Evolutionary conservation across 2,329 filamentous ascomycete species (phyloP).

Genomic region (Xenoacremonium recifei): DNA sequence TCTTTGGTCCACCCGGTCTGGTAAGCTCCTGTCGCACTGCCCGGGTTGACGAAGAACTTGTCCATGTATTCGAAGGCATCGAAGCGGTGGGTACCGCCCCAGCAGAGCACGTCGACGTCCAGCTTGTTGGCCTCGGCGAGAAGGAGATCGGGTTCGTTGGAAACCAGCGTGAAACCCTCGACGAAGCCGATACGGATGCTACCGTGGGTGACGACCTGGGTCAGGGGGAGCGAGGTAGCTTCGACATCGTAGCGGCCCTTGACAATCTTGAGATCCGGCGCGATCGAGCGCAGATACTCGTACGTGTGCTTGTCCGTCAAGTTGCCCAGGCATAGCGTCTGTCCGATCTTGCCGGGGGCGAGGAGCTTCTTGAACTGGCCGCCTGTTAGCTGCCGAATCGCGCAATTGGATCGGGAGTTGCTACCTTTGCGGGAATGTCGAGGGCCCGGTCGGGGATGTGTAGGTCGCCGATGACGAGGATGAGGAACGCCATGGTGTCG

Average conservation of each 20-base stretch:
- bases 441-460: slow-evolving; percentile 91
- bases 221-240: slow-evolving; percentile 62
- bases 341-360: slow-evolving; percentile 78
- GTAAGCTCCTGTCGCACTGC: slow-evolving; percentile 64
- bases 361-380: slow-evolving; percentile 80
- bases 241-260: slow-evolving; percentile 67
- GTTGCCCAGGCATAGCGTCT: slow-evolving; percentile 78
- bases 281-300: slow-evolving; percentile 74
- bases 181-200: slow-evolving; percentile 65
- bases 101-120: slow-evolving; percentile 68
- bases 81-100: slow-evolving; percentile 66
- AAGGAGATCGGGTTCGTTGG: slow-evolving; percentile 64
- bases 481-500: slow-evolving; percentile 77
- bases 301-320: slow-evolving; percentile 78
- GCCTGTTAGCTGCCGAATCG: slow-evolving; percentile 22
- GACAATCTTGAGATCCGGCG: slow-evolving; percentile 70
- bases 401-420: slow-evolving; percentile 8
- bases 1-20: slow-evolving; percentile 56
- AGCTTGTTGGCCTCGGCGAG: slow-evolving; percentile 67
- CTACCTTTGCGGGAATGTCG: slow-evolving; percentile 86
- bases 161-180: slow-evolving; percentile 67
- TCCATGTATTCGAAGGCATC: slow-evolving; percentile 73
- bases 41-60: slow-evolving; percentile 71
- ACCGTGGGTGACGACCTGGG: slow-evolving; percentile 65
- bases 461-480: slow-evolving; percentile 88